Conservation (phyloP, 2,329 filamentous ascomycete genomes). For the Colletotrichum musicola region DNA sequence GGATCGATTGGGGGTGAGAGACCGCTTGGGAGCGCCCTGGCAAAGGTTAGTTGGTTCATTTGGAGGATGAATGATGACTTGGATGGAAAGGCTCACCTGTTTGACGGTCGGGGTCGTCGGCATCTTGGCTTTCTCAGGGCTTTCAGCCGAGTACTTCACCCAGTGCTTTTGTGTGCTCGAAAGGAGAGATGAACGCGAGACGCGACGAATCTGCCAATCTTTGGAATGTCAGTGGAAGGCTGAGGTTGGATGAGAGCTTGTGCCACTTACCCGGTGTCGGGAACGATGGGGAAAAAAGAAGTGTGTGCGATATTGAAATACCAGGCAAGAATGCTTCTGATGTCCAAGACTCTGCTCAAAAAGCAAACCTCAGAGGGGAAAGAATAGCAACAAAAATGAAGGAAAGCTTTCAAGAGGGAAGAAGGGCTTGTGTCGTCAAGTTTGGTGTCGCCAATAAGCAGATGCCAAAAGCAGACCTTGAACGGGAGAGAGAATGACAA, state of each 20-base stretch:
- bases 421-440: no score
- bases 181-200: background rate
- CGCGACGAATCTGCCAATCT: no score
- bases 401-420: no score
- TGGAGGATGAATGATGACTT: background rate
- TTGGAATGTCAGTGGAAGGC: background rate
- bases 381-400: no score
- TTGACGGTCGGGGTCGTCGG: no score
- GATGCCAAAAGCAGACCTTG: no score
- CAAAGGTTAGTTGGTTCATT: background rate
- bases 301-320: background rate
- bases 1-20: constrained; percentile 34
- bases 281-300: background rate
- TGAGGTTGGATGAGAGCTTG: background rate
- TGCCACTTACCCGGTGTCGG: background rate
- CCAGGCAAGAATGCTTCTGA: background rate
- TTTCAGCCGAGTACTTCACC: no score
- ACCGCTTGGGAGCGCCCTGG: constrained; percentile 30
- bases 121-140: no score
- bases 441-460: no score
- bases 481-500: background rate
- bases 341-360: background rate
- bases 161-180: background rate
- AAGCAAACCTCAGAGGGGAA: background rate
- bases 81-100: background rate